Conservation (phyloP, 2,329 filamentous ascomycete genomes). For the Exophiala phaeomuriformis region DNA sequence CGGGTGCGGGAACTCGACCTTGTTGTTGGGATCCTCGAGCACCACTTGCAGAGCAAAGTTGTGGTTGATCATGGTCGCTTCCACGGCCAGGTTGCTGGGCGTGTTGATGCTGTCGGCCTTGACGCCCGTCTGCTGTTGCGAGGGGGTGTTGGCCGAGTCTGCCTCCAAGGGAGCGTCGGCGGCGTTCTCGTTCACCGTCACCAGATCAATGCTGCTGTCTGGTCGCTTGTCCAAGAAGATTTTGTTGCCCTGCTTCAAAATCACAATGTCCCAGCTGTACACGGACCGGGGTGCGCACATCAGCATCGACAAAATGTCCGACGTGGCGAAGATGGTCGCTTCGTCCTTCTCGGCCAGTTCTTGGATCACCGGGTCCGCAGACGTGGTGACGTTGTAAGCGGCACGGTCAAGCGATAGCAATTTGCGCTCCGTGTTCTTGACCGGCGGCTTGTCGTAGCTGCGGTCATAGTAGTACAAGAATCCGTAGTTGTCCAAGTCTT, state of each 20-base stretch:
- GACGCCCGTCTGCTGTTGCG: constrained; percentile 39
- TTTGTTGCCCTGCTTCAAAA: constrained; percentile 87
- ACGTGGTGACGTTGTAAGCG: constrained; percentile 96
- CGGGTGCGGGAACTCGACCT: constrained; percentile 75
- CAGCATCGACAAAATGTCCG: constrained; percentile 96
- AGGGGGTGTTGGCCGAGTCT: constrained; percentile 51
- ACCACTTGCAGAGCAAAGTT: constrained; percentile 98
- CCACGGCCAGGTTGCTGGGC: constrained; percentile 83
- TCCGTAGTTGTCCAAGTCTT: constrained; percentile 90
- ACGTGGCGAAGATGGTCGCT: constrained; percentile 92
- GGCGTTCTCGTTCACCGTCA: constrained; percentile 98
- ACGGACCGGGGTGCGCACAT: constrained; percentile 97
- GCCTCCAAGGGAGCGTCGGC: constrained; percentile 88
- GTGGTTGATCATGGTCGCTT: constrained; percentile 99
- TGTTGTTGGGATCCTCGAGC: constrained; percentile 66
- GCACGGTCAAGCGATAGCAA: constrained; percentile 70
- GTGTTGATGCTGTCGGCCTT: constrained; percentile 95
- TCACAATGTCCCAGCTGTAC: constrained; percentile 97
- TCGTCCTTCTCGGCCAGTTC: constrained; percentile 93
- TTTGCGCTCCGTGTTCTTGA: constrained; percentile 81
- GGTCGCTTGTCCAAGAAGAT: constrained; percentile 99
- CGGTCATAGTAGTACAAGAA: constrained; percentile 99
- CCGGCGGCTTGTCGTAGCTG: constrained; percentile 84
- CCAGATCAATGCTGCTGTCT: constrained; percentile 88
- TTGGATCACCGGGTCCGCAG: constrained; percentile 91